Conservation (phyloP, 2,329 filamentous ascomycete species). For the Colletotrichum higginsianum region DNA sequence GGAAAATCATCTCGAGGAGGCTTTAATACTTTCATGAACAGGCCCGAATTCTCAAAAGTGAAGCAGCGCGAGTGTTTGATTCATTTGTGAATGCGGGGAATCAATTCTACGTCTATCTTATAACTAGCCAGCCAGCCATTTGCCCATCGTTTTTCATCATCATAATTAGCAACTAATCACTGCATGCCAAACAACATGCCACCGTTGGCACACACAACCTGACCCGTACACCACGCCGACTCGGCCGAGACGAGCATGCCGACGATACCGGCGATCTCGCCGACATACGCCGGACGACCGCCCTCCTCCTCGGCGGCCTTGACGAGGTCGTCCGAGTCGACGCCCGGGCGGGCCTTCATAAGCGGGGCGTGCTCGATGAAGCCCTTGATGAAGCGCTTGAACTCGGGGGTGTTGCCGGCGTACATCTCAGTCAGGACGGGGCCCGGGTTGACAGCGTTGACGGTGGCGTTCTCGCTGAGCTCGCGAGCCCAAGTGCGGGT, state of each 20-base stretch:
- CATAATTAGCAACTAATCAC: constrained; percentile 12
- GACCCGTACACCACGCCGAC: constrained; percentile 83
- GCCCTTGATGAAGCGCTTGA: constrained; percentile 58
- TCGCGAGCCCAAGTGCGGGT: constrained; percentile 72
- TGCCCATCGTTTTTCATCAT: neutral
- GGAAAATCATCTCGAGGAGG: too few relatives aligned
- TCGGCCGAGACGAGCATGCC: constrained; percentile 82
- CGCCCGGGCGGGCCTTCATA: constrained; percentile 70
- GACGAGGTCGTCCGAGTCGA: constrained; percentile 75
- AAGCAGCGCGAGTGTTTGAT: neutral
- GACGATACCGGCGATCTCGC: constrained; percentile 82
- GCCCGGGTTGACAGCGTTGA: constrained; percentile 72
- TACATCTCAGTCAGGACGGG: constrained; percentile 70
- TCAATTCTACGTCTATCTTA: constrained; percentile 32
- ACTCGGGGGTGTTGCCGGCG: constrained; percentile 57
- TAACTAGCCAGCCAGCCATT: neutral
- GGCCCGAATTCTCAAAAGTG: neutral
- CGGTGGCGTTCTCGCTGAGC: constrained; percentile 66
- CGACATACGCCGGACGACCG: constrained; percentile 74
- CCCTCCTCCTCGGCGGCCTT: constrained; percentile 69
- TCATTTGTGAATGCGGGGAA: constrained; percentile 5
- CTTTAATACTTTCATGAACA: neutral
- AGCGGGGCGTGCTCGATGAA: constrained; percentile 72
- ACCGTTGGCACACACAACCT: constrained; percentile 85
- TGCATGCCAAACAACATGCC: constrained; percentile 69